Evolutionary conservation across 495 filamentous ascomycete genomes (phyloP).

Genomic region (Symbiotaphrina buchneri): DNA sequence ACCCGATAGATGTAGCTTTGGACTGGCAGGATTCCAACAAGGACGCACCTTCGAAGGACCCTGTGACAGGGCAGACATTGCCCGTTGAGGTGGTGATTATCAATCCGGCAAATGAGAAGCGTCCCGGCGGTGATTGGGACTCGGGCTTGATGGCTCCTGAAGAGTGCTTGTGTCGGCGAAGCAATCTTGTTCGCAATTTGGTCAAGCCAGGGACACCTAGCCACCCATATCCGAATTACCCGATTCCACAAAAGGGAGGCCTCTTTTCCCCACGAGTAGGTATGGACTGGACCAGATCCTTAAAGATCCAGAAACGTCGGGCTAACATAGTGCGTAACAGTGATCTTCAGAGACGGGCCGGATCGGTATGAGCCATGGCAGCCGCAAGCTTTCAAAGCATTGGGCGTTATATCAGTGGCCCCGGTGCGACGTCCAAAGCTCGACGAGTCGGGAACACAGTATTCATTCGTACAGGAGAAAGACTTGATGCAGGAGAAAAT

Average conservation of each 20-base stretch:
- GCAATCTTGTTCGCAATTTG: constrained; percentile 42
- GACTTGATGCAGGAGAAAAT: constrained; percentile 52
- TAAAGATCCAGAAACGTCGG: no score
- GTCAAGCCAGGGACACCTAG: constrained; percentile 25
- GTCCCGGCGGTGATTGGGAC: constrained; percentile 59
- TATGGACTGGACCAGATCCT: constrained; percentile 13
- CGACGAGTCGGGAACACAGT: constrained; percentile 36
- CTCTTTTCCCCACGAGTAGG: constrained; percentile 43
- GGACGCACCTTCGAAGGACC: constrained; percentile 2
- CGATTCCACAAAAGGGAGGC: constrained; percentile 38
- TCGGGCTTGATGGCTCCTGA: constrained; percentile 48
- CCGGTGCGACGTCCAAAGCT: constrained; percentile 50
- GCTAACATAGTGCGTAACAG: constrained; percentile 11
- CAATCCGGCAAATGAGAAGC: constrained; percentile 52
- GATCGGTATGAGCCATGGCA: constrained; percentile 20
- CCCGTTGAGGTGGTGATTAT: constrained; percentile 33
- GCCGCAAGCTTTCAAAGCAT: constrained; percentile 16
- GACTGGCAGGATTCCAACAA: constrained; percentile 23
- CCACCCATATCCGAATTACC: constrained; percentile 29
- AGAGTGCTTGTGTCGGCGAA: constrained; percentile 46
- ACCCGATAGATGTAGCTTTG: constrained; percentile 46
- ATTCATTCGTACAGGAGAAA: constrained; percentile 43
- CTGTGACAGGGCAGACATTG: neutral
- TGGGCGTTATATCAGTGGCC: constrained; percentile 50
- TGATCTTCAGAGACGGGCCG: constrained; percentile 28